phyloP scores from a whole-genome alignment of 106 monocot genomes.

The Apostasia ramifera region DNA sequence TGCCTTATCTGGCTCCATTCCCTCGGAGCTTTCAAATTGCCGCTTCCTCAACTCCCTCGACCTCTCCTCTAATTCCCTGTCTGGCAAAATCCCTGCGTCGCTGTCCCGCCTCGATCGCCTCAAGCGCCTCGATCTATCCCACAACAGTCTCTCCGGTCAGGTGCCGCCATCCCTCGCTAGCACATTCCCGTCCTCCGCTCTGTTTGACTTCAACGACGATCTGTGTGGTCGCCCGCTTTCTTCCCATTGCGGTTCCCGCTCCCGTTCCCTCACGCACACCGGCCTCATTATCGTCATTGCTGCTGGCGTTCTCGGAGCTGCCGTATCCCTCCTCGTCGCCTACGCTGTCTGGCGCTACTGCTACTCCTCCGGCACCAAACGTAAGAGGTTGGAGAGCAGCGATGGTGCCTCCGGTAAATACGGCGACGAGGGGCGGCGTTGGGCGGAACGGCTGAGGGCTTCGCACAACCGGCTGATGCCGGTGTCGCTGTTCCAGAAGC shows the following conservation, averaged over 20 bases:
- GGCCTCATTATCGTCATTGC: constrained; percentile 37
- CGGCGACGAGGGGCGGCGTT: constrained; percentile 17
- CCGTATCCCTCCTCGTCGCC: constrained; percentile 28
- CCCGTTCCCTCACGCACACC: constrained; percentile 5
- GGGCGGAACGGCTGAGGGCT: constrained; percentile 55
- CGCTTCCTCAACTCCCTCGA: constrained; percentile 17
- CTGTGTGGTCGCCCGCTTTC: constrained; percentile 43
- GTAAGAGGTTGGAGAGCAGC: neutral
- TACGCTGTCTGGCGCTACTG: constrained; percentile 30
- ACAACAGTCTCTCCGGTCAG: constrained; percentile 20
- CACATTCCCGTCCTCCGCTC: neutral
- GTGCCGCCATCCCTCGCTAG: constrained; percentile 10
- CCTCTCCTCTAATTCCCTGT: constrained; percentile 9
- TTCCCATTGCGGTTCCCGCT: constrained; percentile 5
- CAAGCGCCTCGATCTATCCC: constrained; percentile 9
- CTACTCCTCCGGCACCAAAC: constrained; percentile 11
- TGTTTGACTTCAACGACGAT: constrained; percentile 22
- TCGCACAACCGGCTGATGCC: constrained; percentile 41
- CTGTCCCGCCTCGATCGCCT: constrained; percentile 12
- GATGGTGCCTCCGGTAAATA: neutral
- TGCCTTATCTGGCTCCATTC: constrained; percentile 34
- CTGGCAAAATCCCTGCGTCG: constrained; percentile 19
- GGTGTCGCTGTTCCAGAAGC: constrained; percentile 81
- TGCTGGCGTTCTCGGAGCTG: constrained; percentile 58
- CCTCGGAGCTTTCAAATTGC: constrained; percentile 26